Base-by-base conservation (phyloP, 2,329 filamentous ascomycete species). In the Diaporthe sp. region DNA sequence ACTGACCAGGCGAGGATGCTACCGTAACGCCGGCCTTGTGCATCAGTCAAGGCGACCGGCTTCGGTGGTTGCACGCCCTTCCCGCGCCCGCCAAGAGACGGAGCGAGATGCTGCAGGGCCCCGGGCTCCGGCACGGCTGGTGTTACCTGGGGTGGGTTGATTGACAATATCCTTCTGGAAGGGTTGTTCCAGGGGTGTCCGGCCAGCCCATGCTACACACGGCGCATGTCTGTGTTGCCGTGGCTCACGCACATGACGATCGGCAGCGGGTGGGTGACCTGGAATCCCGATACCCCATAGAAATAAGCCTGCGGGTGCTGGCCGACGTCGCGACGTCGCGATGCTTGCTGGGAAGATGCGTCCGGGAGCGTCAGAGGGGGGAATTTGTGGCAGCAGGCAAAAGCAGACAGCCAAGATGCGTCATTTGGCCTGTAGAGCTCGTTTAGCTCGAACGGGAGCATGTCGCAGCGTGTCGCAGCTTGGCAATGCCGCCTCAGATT, bases 211-310 rank as follows among this genome's bases (percentile, higher is more conserved):
- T 49, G 34, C n/a, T n/a, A 22, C 31, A 53, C 65, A 55, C n/a
- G 31, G 22, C 34, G 8, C 5, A 19, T 65, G 60, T 60, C 13
- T 53, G 7, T 53, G 44, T 25, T 53, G 42, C 62, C 28, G 31
- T 68, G 62, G 62, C 62, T 68, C 62, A 37, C 7, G 34, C 7
- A 53, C 62, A 68, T 70, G 22, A 70, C 34, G 65, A 70, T 70
- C 65, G 65, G 65, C 65, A 25, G 65, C 65, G 61, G 25, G 61
- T 34, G 61, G 61, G 42, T 49, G 61, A 49, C 17, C 1, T 65
- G n/a, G 39, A 34, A 34, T 46, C 28, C 42, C 25, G 25, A 65
- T 39, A 34, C 34, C 49, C 65, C 65, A 42, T 70, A 42, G 7
- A 42, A 42, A 8, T 39, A 55, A 28, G n/a, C 65, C n/a, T 53